phyloP scores from a whole-genome alignment of 169 alveolate species.

The Babesia ovis region DNA sequence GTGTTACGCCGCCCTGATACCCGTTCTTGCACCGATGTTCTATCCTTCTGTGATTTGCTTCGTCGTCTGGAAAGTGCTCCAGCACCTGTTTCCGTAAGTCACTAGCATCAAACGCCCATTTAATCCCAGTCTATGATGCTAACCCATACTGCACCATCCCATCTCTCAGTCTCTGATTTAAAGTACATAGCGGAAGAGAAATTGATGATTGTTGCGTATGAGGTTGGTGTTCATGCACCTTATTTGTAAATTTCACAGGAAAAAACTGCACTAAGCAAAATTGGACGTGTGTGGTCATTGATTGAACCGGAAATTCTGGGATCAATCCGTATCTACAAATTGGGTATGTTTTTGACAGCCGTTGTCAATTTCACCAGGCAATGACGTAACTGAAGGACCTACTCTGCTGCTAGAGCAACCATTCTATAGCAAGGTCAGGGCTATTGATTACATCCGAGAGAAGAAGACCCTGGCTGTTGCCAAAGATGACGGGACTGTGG shows the following conservation, averaged over 20 bases:
- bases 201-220: conserved; percentile 51
- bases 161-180: conserved; percentile 56
- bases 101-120: background rate
- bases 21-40: conserved; percentile 31
- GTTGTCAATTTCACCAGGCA: background rate
- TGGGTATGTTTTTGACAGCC: conserved; percentile 46
- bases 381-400: conserved; percentile 22
- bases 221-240: conserved; percentile 3
- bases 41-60: conserved; percentile 49
- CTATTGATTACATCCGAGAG: conserved; percentile 29
- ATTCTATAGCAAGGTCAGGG: conserved; percentile 44
- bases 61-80: conserved; percentile 46
- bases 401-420: conserved; percentile 9
- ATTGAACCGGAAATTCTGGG: conserved; percentile 78
- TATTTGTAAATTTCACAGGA: conserved; percentile 36
- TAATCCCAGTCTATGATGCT: conserved; percentile 21
- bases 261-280: conserved; percentile 71
- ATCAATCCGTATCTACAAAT: conserved; percentile 61
- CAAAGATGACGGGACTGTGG: conserved; percentile 54
- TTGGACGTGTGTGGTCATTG: conserved; percentile 79
- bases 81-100: conserved; percentile 26
- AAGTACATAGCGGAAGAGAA: conserved; percentile 14
- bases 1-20: conserved; percentile 62
- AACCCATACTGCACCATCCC: conserved; percentile 22
- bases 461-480: conserved; percentile 40